phyloP scores from a whole-genome alignment of 2,329 filamentous ascomycete species.

The Fusarium dlaminii region DNA sequence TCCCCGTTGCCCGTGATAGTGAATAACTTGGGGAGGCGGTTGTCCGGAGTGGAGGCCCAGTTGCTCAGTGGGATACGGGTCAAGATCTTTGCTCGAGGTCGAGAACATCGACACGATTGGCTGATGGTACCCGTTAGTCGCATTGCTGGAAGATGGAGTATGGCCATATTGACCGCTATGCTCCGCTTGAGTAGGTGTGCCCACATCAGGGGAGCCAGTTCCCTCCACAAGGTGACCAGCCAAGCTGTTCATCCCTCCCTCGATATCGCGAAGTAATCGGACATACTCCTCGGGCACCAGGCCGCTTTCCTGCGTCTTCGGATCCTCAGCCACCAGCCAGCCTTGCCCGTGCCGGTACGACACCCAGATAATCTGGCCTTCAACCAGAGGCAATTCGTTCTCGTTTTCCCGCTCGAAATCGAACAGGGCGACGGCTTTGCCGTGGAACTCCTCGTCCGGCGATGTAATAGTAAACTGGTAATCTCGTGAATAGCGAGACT shows the following conservation, averaged over 20 bases:
- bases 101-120: slow-evolving; percentile 75
- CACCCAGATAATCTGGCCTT: slow-evolving; percentile 96
- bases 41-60: slow-evolving; percentile 70
- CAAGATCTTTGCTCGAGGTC: slow-evolving; percentile 74
- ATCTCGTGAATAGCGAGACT: slow-evolving; percentile 86
- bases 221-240: slow-evolving; percentile 68
- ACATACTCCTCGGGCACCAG: slow-evolving; percentile 98
- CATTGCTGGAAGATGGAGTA: slow-evolving; percentile 55
- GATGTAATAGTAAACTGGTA: slow-evolving; percentile 96
- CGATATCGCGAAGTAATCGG: slow-evolving; percentile 88
- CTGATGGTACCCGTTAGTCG: slow-evolving; percentile 72
- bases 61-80: slow-evolving; percentile 73
- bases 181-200: slow-evolving; percentile 70
- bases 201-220: slow-evolving; percentile 62
- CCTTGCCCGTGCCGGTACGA: slow-evolving; percentile 96
- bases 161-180: slow-evolving; percentile 59
- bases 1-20: slow-evolving; percentile 74
- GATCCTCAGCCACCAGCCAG: slow-evolving; percentile 97
- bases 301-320: slow-evolving; percentile 91
- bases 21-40: slow-evolving; percentile 71
- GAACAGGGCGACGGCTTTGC: slow-evolving; percentile 93
- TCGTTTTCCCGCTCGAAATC: slow-evolving; percentile 96
- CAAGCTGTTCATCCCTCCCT: slow-evolving; percentile 83
- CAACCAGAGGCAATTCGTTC: slow-evolving; percentile 90
- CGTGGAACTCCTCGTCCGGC: slow-evolving; percentile 97